These are phyloP conservation scores for Russula sp. DNA, from an alignment of 768 basidiomycete species.

Conservation along the genomic window DNA sequence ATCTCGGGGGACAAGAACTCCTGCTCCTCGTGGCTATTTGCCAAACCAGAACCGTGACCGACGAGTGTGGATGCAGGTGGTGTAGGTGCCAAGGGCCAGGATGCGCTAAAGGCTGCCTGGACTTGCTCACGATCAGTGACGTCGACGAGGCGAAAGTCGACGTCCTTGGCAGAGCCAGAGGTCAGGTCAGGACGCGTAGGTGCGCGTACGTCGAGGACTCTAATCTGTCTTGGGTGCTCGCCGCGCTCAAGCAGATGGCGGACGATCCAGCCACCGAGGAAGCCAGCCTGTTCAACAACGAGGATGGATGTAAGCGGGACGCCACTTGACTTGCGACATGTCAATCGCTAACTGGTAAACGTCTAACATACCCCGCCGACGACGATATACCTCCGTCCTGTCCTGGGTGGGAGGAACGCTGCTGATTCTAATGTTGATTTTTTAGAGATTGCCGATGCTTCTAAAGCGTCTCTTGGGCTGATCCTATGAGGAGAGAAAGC, in stretches of 20 bases:
- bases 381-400: conserved; percentile 68
- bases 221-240: conserved; percentile 56
- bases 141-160: conserved; percentile 54
- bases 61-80: not conserved
- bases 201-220: conserved; percentile 58
- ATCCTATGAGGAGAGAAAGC: conserved; percentile 47
- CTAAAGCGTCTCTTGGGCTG: conserved; percentile 36
- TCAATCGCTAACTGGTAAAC: not conserved
- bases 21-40: not conserved
- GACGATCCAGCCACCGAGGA: conserved; percentile 74
- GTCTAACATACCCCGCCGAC: conserved; percentile 56
- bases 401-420: conserved; percentile 54
- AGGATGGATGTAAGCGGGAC: not conserved
- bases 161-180: conserved; percentile 42
- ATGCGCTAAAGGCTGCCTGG: conserved; percentile 50
- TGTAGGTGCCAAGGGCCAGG: conserved; percentile 49
- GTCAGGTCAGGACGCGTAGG: conserved; percentile 52
- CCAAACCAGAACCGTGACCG: no score
- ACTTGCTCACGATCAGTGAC: conserved; percentile 48
- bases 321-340: not conserved
- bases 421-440: conserved; percentile 31
- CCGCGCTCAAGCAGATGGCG: conserved; percentile 60
- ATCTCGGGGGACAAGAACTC: conserved; percentile 28
- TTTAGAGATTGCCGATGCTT: conserved; percentile 33
- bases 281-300: conserved; percentile 46